Conservation (phyloP, 305 asterid genomes). For the Petunia hybrid region DNA sequence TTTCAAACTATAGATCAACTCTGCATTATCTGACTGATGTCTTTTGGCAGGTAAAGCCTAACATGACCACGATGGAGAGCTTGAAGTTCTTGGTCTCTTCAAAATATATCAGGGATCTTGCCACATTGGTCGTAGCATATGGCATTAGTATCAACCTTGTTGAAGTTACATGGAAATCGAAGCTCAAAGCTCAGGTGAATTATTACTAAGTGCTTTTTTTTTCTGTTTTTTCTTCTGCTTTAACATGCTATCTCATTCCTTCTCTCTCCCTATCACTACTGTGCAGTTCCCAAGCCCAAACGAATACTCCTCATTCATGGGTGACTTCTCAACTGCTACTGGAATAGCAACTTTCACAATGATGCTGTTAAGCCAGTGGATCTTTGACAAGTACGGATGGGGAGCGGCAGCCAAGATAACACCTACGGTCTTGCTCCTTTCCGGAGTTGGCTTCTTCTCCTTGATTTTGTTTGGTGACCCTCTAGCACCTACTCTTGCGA, state of each 20-base stretch:
- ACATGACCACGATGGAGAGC: conserved; percentile 99
- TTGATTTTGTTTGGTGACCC: conserved; percentile 84
- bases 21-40: conserved; percentile 20
- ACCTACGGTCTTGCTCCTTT: conserved; percentile 86
- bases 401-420: conserved; percentile 96
- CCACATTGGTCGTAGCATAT: conserved; percentile 94
- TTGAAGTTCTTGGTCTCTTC: conserved; percentile 90
- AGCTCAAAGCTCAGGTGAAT: conserved; percentile 98
- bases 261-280: conserved; percentile 16
- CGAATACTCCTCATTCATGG: conserved; percentile 98
- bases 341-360: conserved; percentile 94
- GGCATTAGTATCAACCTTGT: conserved; percentile 98
- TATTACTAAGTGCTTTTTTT: background rate
- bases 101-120: conserved; percentile 87
- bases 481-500: conserved; percentile 75
- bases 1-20: background rate
- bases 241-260: background rate
- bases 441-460: conserved; percentile 96
- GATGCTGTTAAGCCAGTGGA: conserved; percentile 99
- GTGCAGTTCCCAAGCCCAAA: conserved; percentile 94
- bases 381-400: conserved; percentile 91
- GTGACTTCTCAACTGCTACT: conserved; percentile 95
- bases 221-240: background rate
- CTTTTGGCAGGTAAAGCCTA: conserved; percentile 77
- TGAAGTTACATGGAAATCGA: conserved; percentile 99